These are phyloP conservation scores for Rubia tinctorum DNA, from an alignment of 305 asterid species.

Conservation along the genomic window DNA sequence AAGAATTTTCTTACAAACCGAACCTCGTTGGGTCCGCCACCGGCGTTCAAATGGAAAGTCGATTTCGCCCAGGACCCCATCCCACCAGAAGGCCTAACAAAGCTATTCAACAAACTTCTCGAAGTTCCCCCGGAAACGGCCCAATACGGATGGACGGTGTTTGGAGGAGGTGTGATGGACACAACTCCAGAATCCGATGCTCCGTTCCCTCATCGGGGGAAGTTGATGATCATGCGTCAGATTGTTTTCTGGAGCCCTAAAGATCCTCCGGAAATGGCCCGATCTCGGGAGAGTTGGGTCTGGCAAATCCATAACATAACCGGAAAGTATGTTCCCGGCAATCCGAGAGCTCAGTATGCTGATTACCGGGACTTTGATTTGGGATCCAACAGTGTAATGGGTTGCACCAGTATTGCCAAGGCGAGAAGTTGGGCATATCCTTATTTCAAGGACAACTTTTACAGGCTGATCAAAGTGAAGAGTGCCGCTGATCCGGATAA, in stretches of 20 bases:
- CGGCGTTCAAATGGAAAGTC: neutral
- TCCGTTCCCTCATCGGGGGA: neutral
- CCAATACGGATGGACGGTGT: neutral
- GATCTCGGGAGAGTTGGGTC: neutral
- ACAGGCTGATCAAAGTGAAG: neutral
- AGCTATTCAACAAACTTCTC: neutral
- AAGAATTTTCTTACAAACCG: neutral
- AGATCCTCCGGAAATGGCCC: neutral
- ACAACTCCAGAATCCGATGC: neutral
- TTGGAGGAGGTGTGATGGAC: neutral
- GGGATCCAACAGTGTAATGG: neutral
- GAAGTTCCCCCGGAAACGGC: neutral
- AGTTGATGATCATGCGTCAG: neutral
- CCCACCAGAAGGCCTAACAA: neutral
- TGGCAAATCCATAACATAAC: neutral
- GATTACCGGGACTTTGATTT: neutral
- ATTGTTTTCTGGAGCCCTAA: neutral
- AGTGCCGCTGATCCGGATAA: neutral
- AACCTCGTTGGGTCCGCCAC: neutral
- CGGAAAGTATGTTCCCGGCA: neutral
- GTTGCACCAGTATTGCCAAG: neutral
- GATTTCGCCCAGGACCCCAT: neutral
- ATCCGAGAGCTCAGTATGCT: neutral
- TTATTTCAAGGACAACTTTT: neutral
- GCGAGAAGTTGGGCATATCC: neutral